Evolutionary conservation across 495 filamentous ascomycete species (phyloP), one percentile per base, ranked within the genome.

Genomic region (Clohesyomyces aquaticus): DNA sequence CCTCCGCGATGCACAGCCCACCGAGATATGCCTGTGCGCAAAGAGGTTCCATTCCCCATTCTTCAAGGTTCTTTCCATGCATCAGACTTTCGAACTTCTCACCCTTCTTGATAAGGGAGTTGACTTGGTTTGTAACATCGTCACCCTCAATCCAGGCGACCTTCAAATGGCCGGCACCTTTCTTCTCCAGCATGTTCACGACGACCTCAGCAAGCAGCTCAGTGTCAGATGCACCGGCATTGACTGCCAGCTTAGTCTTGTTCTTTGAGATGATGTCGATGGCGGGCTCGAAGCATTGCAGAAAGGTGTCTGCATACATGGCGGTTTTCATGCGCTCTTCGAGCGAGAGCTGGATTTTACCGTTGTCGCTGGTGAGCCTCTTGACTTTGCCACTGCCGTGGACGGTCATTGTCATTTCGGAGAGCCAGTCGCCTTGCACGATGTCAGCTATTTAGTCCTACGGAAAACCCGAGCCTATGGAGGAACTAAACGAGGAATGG

Each of bases 21-120:
- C 72, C 72, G 19, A 74, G 67, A 57, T 74, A 74, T 29, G 61
- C 65, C 52, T 74, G 70, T 11, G 70, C 70, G 45, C 63, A 71
- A 21, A 74, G 52, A 11, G 65, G 65, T 32, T 73, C 69, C 48
- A 69, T 54, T 14, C 55, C 60, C 70, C 72, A 71, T 25, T 71
- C 67, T 51, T 68, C 54, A 16, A 72, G 45, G 28, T 62, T 68
- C 54, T 64, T 63, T 8, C 64, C 57, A 48, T 61, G 29, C 63
- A 63, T 62, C 55, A 70, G 21, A 42, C 58, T 58, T 32, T 53
- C 49, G 35, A 67, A 70, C 41, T 48, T 49, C 38, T 66, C 58
- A 8, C 55, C 58, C 45, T 67, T 55, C 42, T 55, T 55, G 27
- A 68, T 56, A 8, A 60, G 21, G 14, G 29, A 28, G 21, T 70